Base-by-base conservation (phyloP, 2,329 filamentous ascomycete genomes). In the Phaeosphaeriaceae sp. region DNA sequence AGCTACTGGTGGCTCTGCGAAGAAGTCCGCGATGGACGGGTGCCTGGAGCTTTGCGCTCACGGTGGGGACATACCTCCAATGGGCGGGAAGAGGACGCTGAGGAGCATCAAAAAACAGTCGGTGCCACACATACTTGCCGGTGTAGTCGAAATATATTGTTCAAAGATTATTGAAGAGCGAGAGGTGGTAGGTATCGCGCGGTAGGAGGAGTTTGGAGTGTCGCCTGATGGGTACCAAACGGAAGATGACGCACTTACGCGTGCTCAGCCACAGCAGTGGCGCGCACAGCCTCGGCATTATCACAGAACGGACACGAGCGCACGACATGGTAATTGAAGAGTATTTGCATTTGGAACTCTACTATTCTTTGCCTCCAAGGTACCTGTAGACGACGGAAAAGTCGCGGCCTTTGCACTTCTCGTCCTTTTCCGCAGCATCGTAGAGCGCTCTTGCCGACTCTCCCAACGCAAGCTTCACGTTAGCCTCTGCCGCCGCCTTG, bases 51-150 rank as follows among this genome's bases (percentile, higher is more conserved):
- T 31, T 47, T 27, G 53, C 24, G 47, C 4, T 27, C 21, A 17
- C 24, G 41, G 53, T 21, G 49, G 48, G 22, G 52, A 75, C 82
- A 67, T 78, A 86, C 84, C 84, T 74, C 83, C 80, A 54, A 86
- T 80, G 48, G 84, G 84, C 31, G 86, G 86, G 75, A 88, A 88
- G 71, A 88, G 81, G 71, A 88, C 79, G 71, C 86, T 84, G 62
- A 89, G 78, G 50, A 88, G 75, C 72, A 82, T 85, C 67, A 88
- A 79, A 69, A 88, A 87, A 65, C 86, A 80, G 76, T 88, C 86
- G 68, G 83, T 82, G 71, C 84, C 74, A 75, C 85, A 88, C 85
- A 87, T 87, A 45, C 19, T 81, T 60, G 46, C 50, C 47, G 45
- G 58, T 22, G 24, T 27, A 25, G n/a, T 24, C 17, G 40, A 40